phyloP scores from a whole-genome alignment of 768 basidiomycete species.

The Leccinum broughii region DNA sequence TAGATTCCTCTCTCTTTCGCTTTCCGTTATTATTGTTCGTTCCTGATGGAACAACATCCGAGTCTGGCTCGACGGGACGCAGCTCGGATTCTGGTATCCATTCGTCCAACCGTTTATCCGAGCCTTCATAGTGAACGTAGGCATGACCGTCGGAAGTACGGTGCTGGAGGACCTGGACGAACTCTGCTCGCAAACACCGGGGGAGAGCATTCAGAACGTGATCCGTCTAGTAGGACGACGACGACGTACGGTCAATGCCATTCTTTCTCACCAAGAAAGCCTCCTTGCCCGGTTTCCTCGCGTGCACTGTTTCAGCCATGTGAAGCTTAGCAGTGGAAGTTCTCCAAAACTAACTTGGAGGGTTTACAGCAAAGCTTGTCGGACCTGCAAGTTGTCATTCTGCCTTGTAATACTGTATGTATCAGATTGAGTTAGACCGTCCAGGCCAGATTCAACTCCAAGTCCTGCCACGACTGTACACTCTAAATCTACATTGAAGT shows the following conservation, averaged over 20 bases:
- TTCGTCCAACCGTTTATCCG: conserved; percentile 74
- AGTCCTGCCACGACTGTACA: no score
- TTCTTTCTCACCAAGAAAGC: conserved; percentile 34
- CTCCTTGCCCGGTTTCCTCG: conserved; percentile 8
- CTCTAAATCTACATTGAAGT: no score
- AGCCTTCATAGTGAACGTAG: conserved; percentile 72
- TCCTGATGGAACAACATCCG: conserved; percentile 17
- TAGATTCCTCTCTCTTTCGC: conserved; percentile 28
- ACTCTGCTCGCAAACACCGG: conserved; percentile 31
- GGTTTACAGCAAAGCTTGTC: conserved; percentile 4
- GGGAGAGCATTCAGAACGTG: conserved; percentile 12
- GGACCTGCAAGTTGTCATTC: conserved; percentile 5
- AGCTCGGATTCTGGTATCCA: conserved; percentile 58
- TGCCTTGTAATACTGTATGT: not conserved
- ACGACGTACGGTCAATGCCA: conserved; percentile 38
- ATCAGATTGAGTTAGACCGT: not conserved
- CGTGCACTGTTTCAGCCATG: conserved; percentile 24
- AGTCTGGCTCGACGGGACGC: conserved; percentile 28
- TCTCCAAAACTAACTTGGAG: not conserved
- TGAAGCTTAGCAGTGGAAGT: conserved; percentile 1
- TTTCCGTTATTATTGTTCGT: conserved; percentile 38
- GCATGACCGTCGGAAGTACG: conserved; percentile 45
- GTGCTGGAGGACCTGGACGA: conserved; percentile 54
- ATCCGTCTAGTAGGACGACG: conserved; percentile 6
- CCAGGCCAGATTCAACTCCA: not conserved